phyloP scores from a whole-genome alignment of 108 stramenopile species.

The Cyclotella baltica region DNA sequence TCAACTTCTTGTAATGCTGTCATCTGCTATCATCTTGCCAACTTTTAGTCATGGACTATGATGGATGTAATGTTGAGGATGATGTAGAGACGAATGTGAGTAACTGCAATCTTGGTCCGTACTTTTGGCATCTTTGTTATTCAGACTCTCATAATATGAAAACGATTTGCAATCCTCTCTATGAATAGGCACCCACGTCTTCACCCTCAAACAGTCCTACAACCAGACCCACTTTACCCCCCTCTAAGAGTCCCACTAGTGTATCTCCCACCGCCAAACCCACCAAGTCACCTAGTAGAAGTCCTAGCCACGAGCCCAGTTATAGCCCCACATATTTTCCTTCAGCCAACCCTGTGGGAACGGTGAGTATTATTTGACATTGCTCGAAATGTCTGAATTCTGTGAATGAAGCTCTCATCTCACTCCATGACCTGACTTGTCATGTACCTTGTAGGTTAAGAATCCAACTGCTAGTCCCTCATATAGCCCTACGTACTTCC shows the following conservation, averaged over 20 bases:
- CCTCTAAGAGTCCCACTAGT: neutral
- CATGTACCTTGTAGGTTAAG: no score
- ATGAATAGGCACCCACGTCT: neutral
- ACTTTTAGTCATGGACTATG: slow-evolving; percentile 1
- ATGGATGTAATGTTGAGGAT: neutral
- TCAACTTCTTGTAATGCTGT: neutral
- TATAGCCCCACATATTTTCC: neutral
- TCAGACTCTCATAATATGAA: neutral
- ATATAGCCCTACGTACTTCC: no score
- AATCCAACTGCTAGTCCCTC: no score
- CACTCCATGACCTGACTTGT: no score
- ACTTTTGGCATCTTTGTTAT: neutral
- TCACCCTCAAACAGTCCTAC: neutral
- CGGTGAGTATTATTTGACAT: no score
- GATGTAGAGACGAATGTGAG: neutral
- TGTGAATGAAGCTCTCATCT: no score
- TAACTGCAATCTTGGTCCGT: neutral
- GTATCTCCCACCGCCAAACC: neutral
- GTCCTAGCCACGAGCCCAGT: no score
- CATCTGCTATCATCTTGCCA: neutral
- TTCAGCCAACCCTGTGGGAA: no score
- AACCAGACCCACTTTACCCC: neutral
- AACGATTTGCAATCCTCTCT: neutral
- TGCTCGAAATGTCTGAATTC: no score
- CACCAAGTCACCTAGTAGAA: no score